phyloP scores from a whole-genome alignment of 129 eudicot species.

The Chrysanthemum seticuspe region DNA sequence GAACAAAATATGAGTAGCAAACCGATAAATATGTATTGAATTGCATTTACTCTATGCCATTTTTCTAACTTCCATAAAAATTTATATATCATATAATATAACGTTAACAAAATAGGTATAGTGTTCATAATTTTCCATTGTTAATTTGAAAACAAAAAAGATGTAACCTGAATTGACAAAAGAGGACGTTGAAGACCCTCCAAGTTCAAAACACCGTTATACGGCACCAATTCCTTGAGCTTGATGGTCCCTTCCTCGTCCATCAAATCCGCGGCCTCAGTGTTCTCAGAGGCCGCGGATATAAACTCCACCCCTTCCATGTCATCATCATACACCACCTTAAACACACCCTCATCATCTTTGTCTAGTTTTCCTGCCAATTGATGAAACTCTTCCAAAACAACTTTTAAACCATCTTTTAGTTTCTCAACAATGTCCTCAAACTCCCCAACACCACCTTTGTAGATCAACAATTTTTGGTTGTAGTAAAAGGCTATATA shows the following conservation, averaged over 20 bases:
- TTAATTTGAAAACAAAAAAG: background rate
- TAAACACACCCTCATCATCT: slow-evolving; percentile 91
- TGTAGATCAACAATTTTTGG: slow-evolving; percentile 74
- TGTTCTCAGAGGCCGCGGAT: slow-evolving; percentile 53
- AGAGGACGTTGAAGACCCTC: slow-evolving; percentile 91
- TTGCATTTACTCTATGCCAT: slow-evolving; percentile 13
- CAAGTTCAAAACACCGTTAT: slow-evolving; percentile 62
- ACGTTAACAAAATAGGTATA: background rate
- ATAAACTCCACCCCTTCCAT: slow-evolving; percentile 82
- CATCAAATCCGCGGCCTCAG: slow-evolving; percentile 53
- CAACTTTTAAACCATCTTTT: slow-evolving; percentile 65
- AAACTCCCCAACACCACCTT: slow-evolving; percentile 45
- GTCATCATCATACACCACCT: slow-evolving; percentile 88
- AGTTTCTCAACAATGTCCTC: slow-evolving; percentile 54
- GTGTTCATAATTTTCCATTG: background rate
- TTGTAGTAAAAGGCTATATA: slow-evolving; percentile 90
- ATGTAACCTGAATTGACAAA: slow-evolving; percentile 67
- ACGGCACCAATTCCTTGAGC: slow-evolving; percentile 81
- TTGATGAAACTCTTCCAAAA: slow-evolving; percentile 81
- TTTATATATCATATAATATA: too few relatives aligned
- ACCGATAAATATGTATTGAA: slow-evolving; percentile 8
- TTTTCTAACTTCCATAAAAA: slow-evolving; percentile 4
- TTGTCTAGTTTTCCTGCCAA: slow-evolving; percentile 84
- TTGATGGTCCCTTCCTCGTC: slow-evolving; percentile 55
- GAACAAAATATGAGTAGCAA: background rate